A percentile compares a stretch with the other conserved stretches of the same genome.
These are phyloP conservation scores for Fagopyrum homotropicum DNA, from an alignment of 148 eudicot species.

Conservation along the genomic window DNA sequence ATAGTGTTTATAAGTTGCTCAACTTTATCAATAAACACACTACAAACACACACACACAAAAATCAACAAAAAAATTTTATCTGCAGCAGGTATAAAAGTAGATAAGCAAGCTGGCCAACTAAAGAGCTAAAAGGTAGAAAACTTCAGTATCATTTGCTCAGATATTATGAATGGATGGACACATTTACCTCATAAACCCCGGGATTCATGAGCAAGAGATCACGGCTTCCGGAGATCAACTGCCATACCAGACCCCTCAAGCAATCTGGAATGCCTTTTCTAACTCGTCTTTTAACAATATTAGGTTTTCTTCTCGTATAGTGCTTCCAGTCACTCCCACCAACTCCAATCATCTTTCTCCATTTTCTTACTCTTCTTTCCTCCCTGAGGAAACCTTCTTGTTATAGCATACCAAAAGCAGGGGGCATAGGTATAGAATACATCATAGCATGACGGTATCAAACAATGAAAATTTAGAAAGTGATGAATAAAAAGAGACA, in stretches of 20 bases:
- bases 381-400: slow-evolving; percentile 51
- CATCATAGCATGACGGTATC: neutral
- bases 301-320: slow-evolving; percentile 87
- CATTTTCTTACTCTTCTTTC: slow-evolving; percentile 91
- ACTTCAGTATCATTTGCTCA: neutral
- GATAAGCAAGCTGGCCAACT: neutral
- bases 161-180: neutral
- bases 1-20: neutral
- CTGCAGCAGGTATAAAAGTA: neutral
- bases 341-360: slow-evolving; percentile 98
- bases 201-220: slow-evolving; percentile 93
- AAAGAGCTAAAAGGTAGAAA: neutral
- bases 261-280: slow-evolving; percentile 99
- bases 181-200: slow-evolving; percentile 71
- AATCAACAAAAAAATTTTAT: neutral
- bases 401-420: neutral
- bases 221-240: slow-evolving; percentile 95
- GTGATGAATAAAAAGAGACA: neutral
- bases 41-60: neutral
- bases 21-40: neutral
- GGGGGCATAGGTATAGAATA: neutral
- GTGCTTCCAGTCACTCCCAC: slow-evolving; percentile 97
- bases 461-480: neutral
- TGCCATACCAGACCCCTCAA: slow-evolving; percentile 99
- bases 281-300: slow-evolving; percentile 83